A percentile compares a stretch with the other conserved stretches of the same genome.
Conservation (phyloP, 2,329 filamentous ascomycete genomes). For the Aspergillus costaricaensis region DNA sequence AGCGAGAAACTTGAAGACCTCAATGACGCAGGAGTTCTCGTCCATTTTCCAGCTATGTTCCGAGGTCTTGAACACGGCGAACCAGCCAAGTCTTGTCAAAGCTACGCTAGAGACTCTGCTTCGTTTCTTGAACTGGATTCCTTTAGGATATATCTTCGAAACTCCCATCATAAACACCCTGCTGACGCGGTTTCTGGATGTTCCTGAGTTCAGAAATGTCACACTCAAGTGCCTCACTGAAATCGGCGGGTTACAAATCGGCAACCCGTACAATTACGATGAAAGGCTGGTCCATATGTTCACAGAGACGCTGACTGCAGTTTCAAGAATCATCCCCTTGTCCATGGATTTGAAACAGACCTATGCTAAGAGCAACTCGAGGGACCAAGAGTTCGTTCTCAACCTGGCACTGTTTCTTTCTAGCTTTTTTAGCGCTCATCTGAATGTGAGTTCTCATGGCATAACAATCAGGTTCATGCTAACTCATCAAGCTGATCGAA, state of each 20-base stretch:
- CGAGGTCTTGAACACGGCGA: constrained; percentile 88
- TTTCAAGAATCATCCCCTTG: constrained; percentile 89
- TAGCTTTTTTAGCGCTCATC: constrained; percentile 94
- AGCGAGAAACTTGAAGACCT: constrained; percentile 93
- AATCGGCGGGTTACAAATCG: constrained; percentile 90
- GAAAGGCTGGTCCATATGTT: constrained; percentile 98
- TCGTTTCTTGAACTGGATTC: constrained; percentile 98
- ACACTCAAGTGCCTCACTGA: constrained; percentile 96
- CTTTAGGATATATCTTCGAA: constrained; percentile 97
- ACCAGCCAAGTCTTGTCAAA: constrained; percentile 85
- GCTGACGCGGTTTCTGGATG: constrained; percentile 86
- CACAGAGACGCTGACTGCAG: constrained; percentile 89
- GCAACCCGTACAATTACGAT: constrained; percentile 74
- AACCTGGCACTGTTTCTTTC: constrained; percentile 94
- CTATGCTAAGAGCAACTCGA: constrained; percentile 86
- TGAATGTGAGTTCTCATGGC: constrained; percentile 61
- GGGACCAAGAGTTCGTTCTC: constrained; percentile 96
- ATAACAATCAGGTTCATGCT: neutral
- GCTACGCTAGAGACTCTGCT: constrained; percentile 95
- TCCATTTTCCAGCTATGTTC: constrained; percentile 97
- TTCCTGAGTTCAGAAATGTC: constrained; percentile 93
- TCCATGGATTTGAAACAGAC: constrained; percentile 87
- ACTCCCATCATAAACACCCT: constrained; percentile 94
- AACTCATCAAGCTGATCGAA: constrained; percentile 71
- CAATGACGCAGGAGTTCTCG: constrained; percentile 98